Evolutionary conservation across 2,329 filamentous ascomycete genomes (phyloP).

Genomic region (Clarireedia sp.): DNA sequence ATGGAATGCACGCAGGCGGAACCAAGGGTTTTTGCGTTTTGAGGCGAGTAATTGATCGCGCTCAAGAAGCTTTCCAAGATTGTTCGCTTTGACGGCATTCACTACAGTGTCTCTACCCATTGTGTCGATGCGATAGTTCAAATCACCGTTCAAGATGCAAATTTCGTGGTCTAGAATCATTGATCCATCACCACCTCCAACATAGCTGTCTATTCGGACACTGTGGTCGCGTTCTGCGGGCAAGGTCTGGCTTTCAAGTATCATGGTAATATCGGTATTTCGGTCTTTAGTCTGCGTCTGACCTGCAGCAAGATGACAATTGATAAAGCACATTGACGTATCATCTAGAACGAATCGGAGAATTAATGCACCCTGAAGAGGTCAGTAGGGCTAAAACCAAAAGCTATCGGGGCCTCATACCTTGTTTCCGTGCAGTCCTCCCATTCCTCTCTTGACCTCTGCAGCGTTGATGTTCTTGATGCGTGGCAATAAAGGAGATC

Average conservation of each 20-base stretch:
- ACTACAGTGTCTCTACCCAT: conserved; percentile 93
- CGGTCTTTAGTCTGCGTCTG: conserved; percentile 84
- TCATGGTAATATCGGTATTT: conserved; percentile 85
- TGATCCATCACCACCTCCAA: conserved; percentile 86
- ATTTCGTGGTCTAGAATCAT: conserved; percentile 97
- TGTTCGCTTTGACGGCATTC: conserved; percentile 70
- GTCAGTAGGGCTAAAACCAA: conserved; percentile 10
- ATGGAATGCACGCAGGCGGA: conserved; percentile 81
- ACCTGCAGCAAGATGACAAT: conserved; percentile 92
- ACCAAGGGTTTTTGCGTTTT: conserved; percentile 79
- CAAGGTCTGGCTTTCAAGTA: conserved; percentile 73
- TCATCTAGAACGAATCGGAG: conserved; percentile 92
- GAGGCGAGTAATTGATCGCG: conserved; percentile 89
- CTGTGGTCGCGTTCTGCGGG: conserved; percentile 61
- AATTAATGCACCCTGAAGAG: conserved; percentile 63
- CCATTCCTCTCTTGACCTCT: conserved; percentile 94
- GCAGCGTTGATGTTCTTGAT: conserved; percentile 71
- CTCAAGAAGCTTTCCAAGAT: conserved; percentile 79
- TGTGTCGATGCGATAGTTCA: conserved; percentile 97
- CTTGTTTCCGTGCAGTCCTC: conserved; percentile 92
- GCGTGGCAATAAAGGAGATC: conserved; percentile 64
- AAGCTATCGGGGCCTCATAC: conserved; percentile 25
- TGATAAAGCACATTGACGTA: conserved; percentile 90
- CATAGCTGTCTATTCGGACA: conserved; percentile 67
- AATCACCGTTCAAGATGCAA: conserved; percentile 90